Percentiles rank a stretch among this genome's conserved stretches.
phyloP scores from a whole-genome alignment of 73 alveolate species.

The Effrenium voratum region DNA sequence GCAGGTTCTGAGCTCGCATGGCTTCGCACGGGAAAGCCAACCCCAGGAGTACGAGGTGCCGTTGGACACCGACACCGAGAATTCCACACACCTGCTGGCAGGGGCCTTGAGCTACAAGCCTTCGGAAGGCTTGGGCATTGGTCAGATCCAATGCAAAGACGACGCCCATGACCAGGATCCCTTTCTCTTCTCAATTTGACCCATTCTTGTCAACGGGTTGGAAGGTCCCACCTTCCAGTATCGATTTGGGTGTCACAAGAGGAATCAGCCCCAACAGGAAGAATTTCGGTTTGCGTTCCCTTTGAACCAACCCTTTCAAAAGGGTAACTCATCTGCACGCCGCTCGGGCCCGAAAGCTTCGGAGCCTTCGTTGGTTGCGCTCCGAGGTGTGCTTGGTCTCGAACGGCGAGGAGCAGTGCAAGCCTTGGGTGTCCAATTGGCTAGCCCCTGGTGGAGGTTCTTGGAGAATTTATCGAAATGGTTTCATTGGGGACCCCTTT shows the following conservation, averaged over 20 bases:
- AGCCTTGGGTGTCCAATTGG: neutral
- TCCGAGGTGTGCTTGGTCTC: constrained; percentile 78
- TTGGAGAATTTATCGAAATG: no score
- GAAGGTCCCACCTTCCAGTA: no score
- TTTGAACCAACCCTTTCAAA: neutral
- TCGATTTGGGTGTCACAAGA: no score
- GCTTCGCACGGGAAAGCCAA: neutral
- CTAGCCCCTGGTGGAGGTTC: neutral
- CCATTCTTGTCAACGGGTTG: neutral
- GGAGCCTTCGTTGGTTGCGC: neutral
- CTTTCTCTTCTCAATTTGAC: neutral
- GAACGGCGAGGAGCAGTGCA: constrained; percentile 49
- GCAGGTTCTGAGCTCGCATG: neutral
- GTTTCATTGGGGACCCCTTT: no score
- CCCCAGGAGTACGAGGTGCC: constrained; percentile 74
- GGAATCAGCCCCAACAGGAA: no score
- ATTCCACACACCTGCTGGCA: constrained; percentile 49
- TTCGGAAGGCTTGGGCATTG: neutral
- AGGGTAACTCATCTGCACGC: neutral
- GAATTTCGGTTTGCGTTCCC: neutral
- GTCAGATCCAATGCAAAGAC: neutral
- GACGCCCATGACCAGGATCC: no score
- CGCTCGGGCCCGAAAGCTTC: neutral
- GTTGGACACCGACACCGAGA: constrained; percentile 64
- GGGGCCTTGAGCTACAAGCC: neutral